Conservation (phyloP, 2,329 filamentous ascomycete genomes). For the Monosporascus sp. region DNA sequence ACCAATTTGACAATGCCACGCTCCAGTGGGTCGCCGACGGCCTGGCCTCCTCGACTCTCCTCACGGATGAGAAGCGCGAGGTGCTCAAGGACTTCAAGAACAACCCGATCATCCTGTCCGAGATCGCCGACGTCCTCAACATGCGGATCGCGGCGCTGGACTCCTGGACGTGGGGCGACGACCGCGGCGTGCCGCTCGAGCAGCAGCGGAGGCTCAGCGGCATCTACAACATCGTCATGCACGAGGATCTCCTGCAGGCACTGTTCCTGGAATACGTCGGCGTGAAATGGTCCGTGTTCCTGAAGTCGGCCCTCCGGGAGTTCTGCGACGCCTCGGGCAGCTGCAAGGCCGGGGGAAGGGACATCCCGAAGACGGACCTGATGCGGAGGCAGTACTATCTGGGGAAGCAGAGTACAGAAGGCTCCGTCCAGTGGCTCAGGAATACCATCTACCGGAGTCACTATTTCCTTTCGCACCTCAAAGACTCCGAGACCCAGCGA, state of each 20-base stretch:
- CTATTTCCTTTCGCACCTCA: slow-evolving; percentile 31
- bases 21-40: slow-evolving; percentile 32
- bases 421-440: slow-evolving; percentile 10
- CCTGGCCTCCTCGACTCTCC: slow-evolving; percentile 34
- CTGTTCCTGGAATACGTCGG: slow-evolving; percentile 40
- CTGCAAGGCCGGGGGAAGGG: slow-evolving; percentile 3
- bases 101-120: slow-evolving; percentile 32
- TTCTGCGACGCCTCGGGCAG: slow-evolving; percentile 10
- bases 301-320: slow-evolving; percentile 21
- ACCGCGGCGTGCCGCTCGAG: slow-evolving; percentile 35
- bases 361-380: slow-evolving; percentile 14
- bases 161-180: slow-evolving; percentile 38
- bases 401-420: neutral
- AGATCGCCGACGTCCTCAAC: slow-evolving; percentile 39
- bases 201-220: slow-evolving; percentile 38
- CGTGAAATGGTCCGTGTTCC: slow-evolving; percentile 27
- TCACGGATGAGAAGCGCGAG: slow-evolving; percentile 37
- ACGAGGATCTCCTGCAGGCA: slow-evolving; percentile 41
- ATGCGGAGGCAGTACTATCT: slow-evolving; percentile 24
- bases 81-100: slow-evolving; percentile 34
- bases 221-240: slow-evolving; percentile 41
- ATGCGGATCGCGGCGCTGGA: slow-evolving; percentile 36
- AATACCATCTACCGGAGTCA: slow-evolving; percentile 19
- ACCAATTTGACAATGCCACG: slow-evolving; percentile 26
- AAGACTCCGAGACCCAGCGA: too few species aligned